Evolutionary conservation across 805 yeast species (phyloP), one percentile per base, ranked within the genome.

Genomic region (Candida ovalis): DNA sequence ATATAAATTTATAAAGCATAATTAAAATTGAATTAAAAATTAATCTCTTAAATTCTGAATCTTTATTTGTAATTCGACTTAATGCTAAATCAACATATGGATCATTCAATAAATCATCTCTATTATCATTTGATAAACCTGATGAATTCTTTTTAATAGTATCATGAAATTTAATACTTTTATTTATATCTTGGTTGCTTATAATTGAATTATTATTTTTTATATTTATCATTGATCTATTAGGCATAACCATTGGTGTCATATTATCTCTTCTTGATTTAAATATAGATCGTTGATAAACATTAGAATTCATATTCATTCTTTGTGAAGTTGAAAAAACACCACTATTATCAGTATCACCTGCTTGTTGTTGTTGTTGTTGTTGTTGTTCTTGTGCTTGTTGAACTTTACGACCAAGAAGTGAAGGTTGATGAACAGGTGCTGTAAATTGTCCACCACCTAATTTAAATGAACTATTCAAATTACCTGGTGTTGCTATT

Each of bases 11-110:
- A 45, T 66, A 66, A 5, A 63, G 45, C 2, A 73, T 53, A 15
- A 69, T 44, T 7, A 57, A 46, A 3, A 73, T 41, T 0, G 69
- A 47, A 46, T 60, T 66, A 12, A 54, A 52, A 23, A 72, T 45
- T 7, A 73, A 48, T n/a, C 55, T 63, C 37, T 64, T 65, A 36
- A 68, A 55, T 52, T 71, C 72, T 5, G 54, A 36, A 45, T 74
- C 76, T 49, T 68, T 68, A 53, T 74, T 73, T 2, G 70, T 66
- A 49, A 76, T 78, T 32, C 82, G 57, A 4, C 63, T 41, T 45
- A 76, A 60, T 1, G 82, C 82, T 33, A 69, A 61, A 43, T 62
- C 63, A 49, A 78, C 69, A 42, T 73, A 67, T 2, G 80, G 78
- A 50, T 68, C 71, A 18, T 50, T 48, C n/a, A 57, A 47, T 9